Evolutionary conservation across 768 basidiomycete species (phyloP), one percentile per base, ranked within the genome.

Genomic region (Mycena filopes): DNA sequence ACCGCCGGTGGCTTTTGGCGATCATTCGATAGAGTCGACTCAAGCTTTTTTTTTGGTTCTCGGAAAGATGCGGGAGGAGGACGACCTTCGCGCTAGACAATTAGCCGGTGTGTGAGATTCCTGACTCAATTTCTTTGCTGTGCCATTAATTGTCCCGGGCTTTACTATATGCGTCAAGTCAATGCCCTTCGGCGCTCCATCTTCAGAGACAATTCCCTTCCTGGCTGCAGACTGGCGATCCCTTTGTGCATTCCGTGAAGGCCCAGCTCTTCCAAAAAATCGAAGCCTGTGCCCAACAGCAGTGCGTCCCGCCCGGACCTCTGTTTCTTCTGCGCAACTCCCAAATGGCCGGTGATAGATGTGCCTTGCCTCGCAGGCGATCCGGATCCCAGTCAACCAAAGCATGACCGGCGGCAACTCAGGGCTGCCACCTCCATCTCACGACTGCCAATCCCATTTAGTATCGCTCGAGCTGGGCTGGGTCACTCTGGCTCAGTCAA

Each of bases 391-490:
- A 55, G 41, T 38, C 26, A 12, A 61, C 42, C 26, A 36, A 18
- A 26, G 56, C 63, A 58, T 41, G 56, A 58, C 63, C 45, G 40
- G 46, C 55, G 56, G 55, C 50, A 28, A 43, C 21, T 63, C 46
- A 63, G 61, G 54, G 62, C 16, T 54, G 57, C 55, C n/a, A n/a
- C n/a, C n/a, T 41, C 12, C 42, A 55, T 65, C 56, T 53, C 49
- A 36, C 50, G 21, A 29, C 43, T 46, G 50, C 36, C 43, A 47
- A 40, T 18, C 42, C 20, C 20, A 36, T 50, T 57, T 25, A 6
- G 42, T 42, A 21, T 31, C 28, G n/a, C n/a, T n/a, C n/a, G n/a
- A 12, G 31, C 36, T 36, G 36, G 36, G 36, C 36, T 36, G 36
- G 36, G 7, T 36, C 36, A 36, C 36, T 43, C 23, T 31, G 16